Base-by-base conservation (phyloP, 441 rosid genomes). In the Euphorbia celastroides region DNA sequence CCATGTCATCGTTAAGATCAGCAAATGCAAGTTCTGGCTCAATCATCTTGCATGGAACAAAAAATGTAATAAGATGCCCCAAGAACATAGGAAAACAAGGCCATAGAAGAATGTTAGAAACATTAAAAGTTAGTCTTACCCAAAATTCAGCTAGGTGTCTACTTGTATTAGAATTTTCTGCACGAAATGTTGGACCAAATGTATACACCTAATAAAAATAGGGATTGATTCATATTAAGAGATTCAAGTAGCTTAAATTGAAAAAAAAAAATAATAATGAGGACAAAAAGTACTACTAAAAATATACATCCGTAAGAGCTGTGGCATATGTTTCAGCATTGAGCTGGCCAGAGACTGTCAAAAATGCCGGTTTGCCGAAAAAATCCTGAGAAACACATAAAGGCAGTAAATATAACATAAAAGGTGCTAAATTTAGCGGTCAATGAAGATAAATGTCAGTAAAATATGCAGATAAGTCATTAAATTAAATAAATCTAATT, bases 1-100 rank as follows among this genome's bases (percentile, higher is more conserved):
- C 92, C 99, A 91, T 91, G 88, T 91, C 96, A 78, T 88, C 99
- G 74, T 85, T 73, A 67, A 93, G 86, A 80, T 93, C 91, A 59
- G 97, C 97, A 82, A 89, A 91, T 75, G 99, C 97, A 66, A 93
- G 92, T 74, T 93, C 99, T 38, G 99, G 99, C 78, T 93, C 99
- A 82, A 93, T 93, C 96, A 93, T 93, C 97, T 90, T 55, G 50
- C 12, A 62, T 63, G 60, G 64, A 75, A 60, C 69, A 61, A 61
- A 48, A 14, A 68, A 72, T 3, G 32, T 55, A 38, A 38, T 74
- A 42, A 72, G 64, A 62, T 25, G 62, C 34, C 25, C 14, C 12
- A 57, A 14, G 23, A 70, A 25, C 66, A 62, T 12, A n/a, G 2
- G 62, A 51, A n/a, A n/a, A 59, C 41, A 65, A 60, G 44, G 16